Base-by-base conservation (phyloP, 2,329 filamentous ascomycete species). In the Dactylonectria estremocensis region DNA sequence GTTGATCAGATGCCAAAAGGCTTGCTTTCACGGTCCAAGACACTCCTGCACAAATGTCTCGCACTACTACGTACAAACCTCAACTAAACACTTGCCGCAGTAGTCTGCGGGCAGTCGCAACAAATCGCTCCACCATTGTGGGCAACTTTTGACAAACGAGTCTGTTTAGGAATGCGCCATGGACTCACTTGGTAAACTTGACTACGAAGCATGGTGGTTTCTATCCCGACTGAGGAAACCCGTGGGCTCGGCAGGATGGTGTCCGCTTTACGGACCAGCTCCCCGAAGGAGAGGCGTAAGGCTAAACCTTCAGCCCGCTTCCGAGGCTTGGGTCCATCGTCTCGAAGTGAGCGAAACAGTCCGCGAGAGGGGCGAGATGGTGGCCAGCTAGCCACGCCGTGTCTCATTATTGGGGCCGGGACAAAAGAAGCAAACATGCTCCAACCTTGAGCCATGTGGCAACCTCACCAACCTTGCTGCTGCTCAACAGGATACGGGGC, bases 261-360 rank as follows among this genome's bases (percentile, higher is more conserved):
- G 46, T 40, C 50, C 55, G 61, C 59, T 58, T 60, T 64, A 58
- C 64, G 52, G 50, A 49, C 40, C 50, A 68, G 43, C 48, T 65
- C 31, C 61, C 45, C 45, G 50, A 55, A 40, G n/a, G 55, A 67
- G 63, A 71, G 57, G 66, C 55, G 57, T 52, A 64, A 71, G 60
- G 57, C 70, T 71, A 64, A 72, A 61, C 65, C 59, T 69, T 69
- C 45, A 67, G 63, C 60, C 62, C 46, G 52, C 57, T 40, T 68
- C 55, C 37, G 35, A 64, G 61, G 62, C 66, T 68, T 66, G 57
- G 64, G 53, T 53, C 57, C 67, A 60, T 60, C 61, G 64, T 70
- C 57, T 64, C 64, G 57, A 49, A 62, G 48, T 66, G 64, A 63
- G 31, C 52, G 59, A 49, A 53, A 57, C 61, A 63, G 37, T 52